Evolutionary conservation across 129 eudicot species (phyloP), one percentile per base, ranked within the genome.

Genomic region (Pulicaria dysenterica): DNA sequence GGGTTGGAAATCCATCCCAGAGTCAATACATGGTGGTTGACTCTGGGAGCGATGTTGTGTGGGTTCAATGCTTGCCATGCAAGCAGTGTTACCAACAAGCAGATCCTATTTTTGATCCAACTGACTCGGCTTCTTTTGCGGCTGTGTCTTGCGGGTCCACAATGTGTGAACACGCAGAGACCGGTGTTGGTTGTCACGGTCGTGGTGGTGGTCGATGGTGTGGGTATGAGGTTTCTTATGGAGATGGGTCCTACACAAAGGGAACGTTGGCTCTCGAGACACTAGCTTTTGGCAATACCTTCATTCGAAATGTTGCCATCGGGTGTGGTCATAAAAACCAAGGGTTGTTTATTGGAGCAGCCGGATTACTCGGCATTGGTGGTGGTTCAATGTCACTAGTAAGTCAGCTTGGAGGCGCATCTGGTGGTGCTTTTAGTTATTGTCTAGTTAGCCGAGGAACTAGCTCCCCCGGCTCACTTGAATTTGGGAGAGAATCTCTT

Each of bases 11-110:
- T 80, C 98, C 98, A 13, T 73, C 96, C 0, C 83, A 77, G 55
- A 83, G 86, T 81, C 98, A 89, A 70, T 89, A 87, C 86, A 74
- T 92, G 96, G 98, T 89, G 9, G 83, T 93, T 66, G 96, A 93
- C 74, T 81, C 96, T 3, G 98, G 98, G 5, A 89, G 96, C 58
- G 96, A 93, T 73, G 83, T 89, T 36, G 90, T 89, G 11, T 93
- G 96, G 96, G 90, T 93, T 9, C 98, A 93, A 9, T 89, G 96
- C 66, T 90, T 89, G 75, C 98, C 98, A 13, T 93, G 98, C 58
- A 82, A 73, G 48, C 90, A 81, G 11, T 93, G 98, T 39, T 93
- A 93, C 66, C 83, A 72, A 37, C 98, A 93, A 15, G 78, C 95
- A 40, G 98, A 93, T 82, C 95, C 96, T 63, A 83, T 93, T 0